Evolutionary conservation across 208 protist species (phyloP).

Genomic region (Willaertia magna): DNA sequence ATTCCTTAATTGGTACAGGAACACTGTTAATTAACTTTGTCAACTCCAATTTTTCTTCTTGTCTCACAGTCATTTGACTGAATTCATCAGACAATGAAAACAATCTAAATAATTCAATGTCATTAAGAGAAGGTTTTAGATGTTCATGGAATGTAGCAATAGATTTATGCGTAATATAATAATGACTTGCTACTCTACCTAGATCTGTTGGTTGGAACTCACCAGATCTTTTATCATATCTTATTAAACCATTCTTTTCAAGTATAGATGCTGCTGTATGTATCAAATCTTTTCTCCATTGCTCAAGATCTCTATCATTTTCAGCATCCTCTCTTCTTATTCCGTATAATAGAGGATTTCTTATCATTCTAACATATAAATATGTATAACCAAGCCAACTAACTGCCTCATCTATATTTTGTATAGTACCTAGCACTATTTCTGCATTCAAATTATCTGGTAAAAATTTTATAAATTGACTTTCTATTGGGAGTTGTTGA

Average conservation of each 20-base stretch:
- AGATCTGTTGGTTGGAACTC: constrained; percentile 77
- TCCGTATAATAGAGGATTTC: constrained; percentile 84
- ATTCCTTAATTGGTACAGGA: constrained; percentile 93
- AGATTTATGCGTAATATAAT: constrained; percentile 88
- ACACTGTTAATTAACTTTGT: constrained; percentile 83
- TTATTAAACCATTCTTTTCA: constrained; percentile 63
- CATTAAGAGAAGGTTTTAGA: constrained; percentile 81
- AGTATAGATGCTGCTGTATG: constrained; percentile 78
- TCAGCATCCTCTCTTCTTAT: constrained; percentile 71
- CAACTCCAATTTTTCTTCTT: constrained; percentile 95
- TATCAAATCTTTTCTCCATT: constrained; percentile 79
- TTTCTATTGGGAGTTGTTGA: constrained; percentile 97
- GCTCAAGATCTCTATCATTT: constrained; percentile 69
- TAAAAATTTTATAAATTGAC: constrained; percentile 82
- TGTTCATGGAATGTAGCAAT: constrained; percentile 86
- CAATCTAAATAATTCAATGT: constrained; percentile 91
- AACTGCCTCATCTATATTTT: constrained; percentile 77
- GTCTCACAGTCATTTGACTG: constrained; percentile 81
- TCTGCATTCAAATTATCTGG: constrained; percentile 97
- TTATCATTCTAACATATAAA: constrained; percentile 94
- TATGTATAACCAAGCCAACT: constrained; percentile 95
- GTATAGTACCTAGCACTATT: constrained; percentile 88
- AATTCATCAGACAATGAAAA: constrained; percentile 95
- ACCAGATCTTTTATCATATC: constrained; percentile 81
- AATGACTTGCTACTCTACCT: constrained; percentile 94